These are phyloP conservation scores for Triangularia verruculosa DNA, from an alignment of 2,329 filamentous ascomycete genomes.

Conservation along the genomic window DNA sequence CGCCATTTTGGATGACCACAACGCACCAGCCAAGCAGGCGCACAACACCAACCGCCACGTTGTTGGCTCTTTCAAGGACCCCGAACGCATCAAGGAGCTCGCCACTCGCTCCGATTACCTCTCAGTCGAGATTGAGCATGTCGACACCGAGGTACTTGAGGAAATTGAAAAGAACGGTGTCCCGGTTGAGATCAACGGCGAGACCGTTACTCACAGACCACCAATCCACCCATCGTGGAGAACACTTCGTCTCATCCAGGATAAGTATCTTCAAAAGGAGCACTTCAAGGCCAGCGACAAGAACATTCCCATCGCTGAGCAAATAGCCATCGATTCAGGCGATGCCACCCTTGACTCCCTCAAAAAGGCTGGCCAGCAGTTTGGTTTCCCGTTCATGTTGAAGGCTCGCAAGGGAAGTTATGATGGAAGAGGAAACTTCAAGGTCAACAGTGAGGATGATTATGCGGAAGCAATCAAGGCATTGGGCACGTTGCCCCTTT, in stretches of 20 bases:
- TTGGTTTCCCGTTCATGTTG: constrained; percentile 86
- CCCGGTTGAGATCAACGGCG: constrained; percentile 41
- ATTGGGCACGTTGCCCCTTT: constrained; percentile 69
- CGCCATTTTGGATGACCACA: constrained; percentile 72
- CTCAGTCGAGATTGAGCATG: constrained; percentile 94
- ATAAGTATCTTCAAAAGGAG: constrained; percentile 89
- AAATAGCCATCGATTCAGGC: constrained; percentile 58
- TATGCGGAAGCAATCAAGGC: constrained; percentile 63
- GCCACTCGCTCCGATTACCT: constrained; percentile 74
- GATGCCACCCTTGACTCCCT: constrained; percentile 60
- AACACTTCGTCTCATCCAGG: constrained; percentile 84
- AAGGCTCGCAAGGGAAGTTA: constrained; percentile 90
- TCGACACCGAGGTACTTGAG: constrained; percentile 85
- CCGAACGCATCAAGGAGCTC: constrained; percentile 74
- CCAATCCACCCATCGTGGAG: constrained; percentile 78
- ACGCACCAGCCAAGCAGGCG: constrained; percentile 81
- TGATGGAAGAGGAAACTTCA: constrained; percentile 74
- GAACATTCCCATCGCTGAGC: constrained; percentile 70
- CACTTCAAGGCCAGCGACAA: constrained; percentile 58
- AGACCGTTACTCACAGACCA: constrained; percentile 32
- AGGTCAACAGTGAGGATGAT: constrained; percentile 44
- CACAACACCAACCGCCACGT: constrained; percentile 73
- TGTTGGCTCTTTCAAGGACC: constrained; percentile 83
- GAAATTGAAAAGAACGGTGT: constrained; percentile 69
- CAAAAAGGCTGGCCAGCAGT: constrained; percentile 56